Evolutionary conservation across 2,329 filamentous ascomycete genomes (phyloP), one percentile per base, ranked within the genome.

Genomic region (Nemania diffusa): DNA sequence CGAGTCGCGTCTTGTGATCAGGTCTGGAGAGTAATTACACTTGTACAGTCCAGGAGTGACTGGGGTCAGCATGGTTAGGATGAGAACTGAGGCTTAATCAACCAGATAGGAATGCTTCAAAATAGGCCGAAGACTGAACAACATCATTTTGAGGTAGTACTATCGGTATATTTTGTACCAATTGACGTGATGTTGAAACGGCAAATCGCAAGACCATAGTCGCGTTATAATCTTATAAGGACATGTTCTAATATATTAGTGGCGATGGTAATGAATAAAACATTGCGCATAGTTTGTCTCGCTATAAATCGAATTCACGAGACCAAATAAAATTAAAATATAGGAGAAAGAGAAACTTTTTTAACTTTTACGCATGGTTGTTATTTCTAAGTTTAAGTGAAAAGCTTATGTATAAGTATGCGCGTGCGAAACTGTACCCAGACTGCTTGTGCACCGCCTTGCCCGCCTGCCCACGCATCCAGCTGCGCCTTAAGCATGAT

Each of bases 401-500:
- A 44, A 17, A 44, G 20, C n/a, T 13, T 40, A 44, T 5, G 40
- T 5, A 44, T 40, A 13, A 13, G 4, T n/a, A 17, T 44, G 20
- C 5, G n/a, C 5, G 20, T n/a, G 8, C 5, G 17, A 17, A 5
- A n/a, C 3, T 20, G 8, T 44, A 20, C 20, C 9, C 2, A 44
- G 48, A 22, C 8, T 52, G 13, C n/a, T 50, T 50, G 5, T 50
- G 22, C 46, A 27, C 46, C 48, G 48, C 48, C 48, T 52, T 52
- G 48, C 24, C 48, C 26, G 15, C 48, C 48, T 52, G 48, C 48
- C 24, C 27, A 29, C 13, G 20, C 20, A 20, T 46, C 55, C 56
- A 57, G 51, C 59, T 65, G 62, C 57, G 66, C 63, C 34, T 62
- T 56, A 20, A 51, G 32, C 42, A 50, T 57, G 63, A 59, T 64